Evolutionary conservation across 163 green algal genomes (phyloP), one percentile per base, ranked within the genome.

Genomic region (Trebouxia gelatinosa): DNA sequence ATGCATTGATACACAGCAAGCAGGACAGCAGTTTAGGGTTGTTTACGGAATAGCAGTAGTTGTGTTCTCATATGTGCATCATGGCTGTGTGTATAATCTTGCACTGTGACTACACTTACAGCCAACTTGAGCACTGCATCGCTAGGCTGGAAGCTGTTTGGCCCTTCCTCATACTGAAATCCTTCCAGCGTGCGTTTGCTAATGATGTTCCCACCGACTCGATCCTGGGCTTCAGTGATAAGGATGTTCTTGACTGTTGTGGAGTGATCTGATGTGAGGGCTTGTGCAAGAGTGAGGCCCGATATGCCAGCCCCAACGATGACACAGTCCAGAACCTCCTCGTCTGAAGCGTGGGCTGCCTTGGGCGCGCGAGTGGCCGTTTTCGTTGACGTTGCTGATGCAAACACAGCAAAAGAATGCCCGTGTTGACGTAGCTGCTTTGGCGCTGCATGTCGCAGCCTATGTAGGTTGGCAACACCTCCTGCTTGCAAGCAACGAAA

Each of bases 161-260:
- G 96, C 17, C 96, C 96, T 79, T 98, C 95, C 87, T 99, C 96
- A 97, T 97, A 99, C 9, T 96, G 70, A 76, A 94, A 97, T n/a
- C 90, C 90, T 50, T 93, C 86, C 0, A 84, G 50, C 48, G 87
- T 84, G 29, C 82, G 59, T 61, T 95, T 78, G 26, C 89, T 94
- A 0, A 91, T 99, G 83, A 99, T 96, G 88, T 99, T 99, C 39
- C 96, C 96, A 59, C 96, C 96, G n/a, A 99, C 96, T 16, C 93
- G 88, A 43, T 98, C 95, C 7, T 94, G 84, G 0, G 86, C 92
- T 85, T 99, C 96, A 1, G 96, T 99, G 1, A 99, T 88, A 26
- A 99, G 81, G 75, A 98, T 86, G 50, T 85, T 92, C 16, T 80
- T 31, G 0, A 92, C 80, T 17, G 78, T 51, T 37, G 84, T 78